A percentile compares a stretch with the other conserved stretches of the same genome.
Evolutionary conservation across 148 eudicot species (phyloP).

Genomic region (Amaranthus palmeri): DNA sequence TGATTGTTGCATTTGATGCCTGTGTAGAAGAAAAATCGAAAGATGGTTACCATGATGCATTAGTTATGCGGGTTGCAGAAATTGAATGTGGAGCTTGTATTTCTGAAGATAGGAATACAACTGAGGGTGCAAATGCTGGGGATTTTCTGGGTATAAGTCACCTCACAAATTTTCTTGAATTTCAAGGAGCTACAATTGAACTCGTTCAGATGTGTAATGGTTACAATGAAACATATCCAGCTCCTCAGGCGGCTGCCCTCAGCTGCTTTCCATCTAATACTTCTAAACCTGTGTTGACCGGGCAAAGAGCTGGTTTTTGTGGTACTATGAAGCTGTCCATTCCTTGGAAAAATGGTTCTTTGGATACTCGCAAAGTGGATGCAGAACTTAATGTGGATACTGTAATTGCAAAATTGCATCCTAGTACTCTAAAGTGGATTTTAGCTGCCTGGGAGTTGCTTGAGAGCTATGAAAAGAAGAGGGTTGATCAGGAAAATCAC

Average conservation of each 20-base stretch:
- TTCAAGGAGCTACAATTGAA: constrained; percentile 72
- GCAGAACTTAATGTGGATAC: constrained; percentile 67
- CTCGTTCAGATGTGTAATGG: constrained; percentile 54
- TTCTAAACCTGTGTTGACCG: constrained; percentile 53
- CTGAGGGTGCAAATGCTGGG: constrained; percentile 23
- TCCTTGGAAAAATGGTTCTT: constrained; percentile 88
- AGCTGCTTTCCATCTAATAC: constrained; percentile 32
- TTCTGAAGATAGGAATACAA: constrained; percentile 42
- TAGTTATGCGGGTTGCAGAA: constrained; percentile 72
- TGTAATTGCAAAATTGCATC: constrained; percentile 55
- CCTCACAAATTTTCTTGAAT: constrained; percentile 66
- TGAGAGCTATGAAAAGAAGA: constrained; percentile 28
- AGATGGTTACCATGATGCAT: constrained; percentile 37
- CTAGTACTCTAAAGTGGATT: constrained; percentile 56
- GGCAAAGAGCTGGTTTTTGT: constrained; percentile 67
- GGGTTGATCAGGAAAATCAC: constrained; percentile 21
- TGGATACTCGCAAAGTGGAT: constrained; percentile 82
- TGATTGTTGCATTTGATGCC: constrained; percentile 78
- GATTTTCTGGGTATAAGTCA: constrained; percentile 55
- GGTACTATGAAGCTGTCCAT: constrained; percentile 68
- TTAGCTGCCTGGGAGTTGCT: constrained; percentile 47
- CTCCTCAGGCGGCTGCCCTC: constrained; percentile 29
- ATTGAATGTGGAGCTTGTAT: constrained; percentile 71
- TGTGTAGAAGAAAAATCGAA: constrained; percentile 31
- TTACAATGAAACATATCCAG: constrained; percentile 26